Evolutionary conservation across 2,329 filamentous ascomycete species (phyloP).

Genomic region (Clonostachys byssicola): DNA sequence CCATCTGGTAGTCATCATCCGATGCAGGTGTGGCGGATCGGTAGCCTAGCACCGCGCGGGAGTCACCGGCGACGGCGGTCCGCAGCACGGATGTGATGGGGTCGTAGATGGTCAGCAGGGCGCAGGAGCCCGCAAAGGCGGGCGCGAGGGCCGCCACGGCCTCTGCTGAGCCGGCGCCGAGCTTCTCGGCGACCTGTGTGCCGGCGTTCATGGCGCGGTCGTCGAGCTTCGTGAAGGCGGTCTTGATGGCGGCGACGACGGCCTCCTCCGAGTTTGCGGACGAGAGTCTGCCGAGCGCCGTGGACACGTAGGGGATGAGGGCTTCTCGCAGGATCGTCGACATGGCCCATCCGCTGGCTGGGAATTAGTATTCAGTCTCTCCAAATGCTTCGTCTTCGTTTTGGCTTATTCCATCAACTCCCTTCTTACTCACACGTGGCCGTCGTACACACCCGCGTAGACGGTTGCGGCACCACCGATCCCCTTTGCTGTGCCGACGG

Average conservation of each 20-base stretch:
- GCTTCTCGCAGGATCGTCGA: constrained; percentile 29
- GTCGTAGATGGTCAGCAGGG: constrained; percentile 60
- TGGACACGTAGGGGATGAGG: constrained; percentile 36
- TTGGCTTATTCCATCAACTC: too few relatives aligned
- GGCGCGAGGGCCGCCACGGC: constrained; percentile 25
- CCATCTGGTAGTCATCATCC: constrained; percentile 44
- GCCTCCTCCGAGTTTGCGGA: constrained; percentile 31
- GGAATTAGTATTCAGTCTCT: background rate
- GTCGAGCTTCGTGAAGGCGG: constrained; percentile 52
- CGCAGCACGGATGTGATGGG: constrained; percentile 44
- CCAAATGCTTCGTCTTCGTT: background rate
- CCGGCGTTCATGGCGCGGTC: constrained; percentile 44
- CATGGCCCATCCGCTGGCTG: constrained; percentile 34
- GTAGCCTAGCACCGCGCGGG: constrained; percentile 57
- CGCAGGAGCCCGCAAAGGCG: constrained; percentile 52
- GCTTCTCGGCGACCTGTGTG: constrained; percentile 18
- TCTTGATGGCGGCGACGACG: constrained; percentile 51
- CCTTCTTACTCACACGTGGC: constrained; percentile 34
- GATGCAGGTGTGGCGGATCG: too few relatives aligned
- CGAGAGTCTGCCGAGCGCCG: constrained; percentile 21
- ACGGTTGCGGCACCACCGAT: constrained; percentile 15
- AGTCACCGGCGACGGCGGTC: constrained; percentile 66
- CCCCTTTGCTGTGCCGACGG: constrained; percentile 20
- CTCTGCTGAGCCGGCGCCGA: constrained; percentile 17
- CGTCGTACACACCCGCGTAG: constrained; percentile 39